Conservation (phyloP, 2,329 filamentous ascomycete genomes). For the Cytospora schulzeri region DNA sequence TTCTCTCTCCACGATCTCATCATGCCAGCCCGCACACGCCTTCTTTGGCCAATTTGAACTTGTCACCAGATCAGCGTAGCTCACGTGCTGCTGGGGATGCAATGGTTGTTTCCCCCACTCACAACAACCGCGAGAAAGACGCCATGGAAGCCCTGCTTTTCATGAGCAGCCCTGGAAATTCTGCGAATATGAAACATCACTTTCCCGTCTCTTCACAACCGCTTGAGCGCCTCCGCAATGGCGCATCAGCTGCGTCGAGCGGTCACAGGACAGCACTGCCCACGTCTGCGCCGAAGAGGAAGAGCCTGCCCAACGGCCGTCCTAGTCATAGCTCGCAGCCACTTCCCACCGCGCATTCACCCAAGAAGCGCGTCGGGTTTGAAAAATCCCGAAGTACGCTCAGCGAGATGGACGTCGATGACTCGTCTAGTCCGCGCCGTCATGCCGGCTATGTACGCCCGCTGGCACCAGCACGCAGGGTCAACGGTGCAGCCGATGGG, state of each 20-base stretch:
- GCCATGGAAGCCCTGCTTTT: slow-evolving; percentile 79
- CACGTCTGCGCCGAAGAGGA: slow-evolving; percentile 49
- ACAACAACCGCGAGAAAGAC: slow-evolving; percentile 74
- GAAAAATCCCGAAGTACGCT: slow-evolving; percentile 47
- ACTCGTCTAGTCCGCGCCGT: slow-evolving; percentile 39
- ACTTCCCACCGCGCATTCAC: slow-evolving; percentile 35
- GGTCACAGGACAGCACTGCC: slow-evolving; percentile 47
- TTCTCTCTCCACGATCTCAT: slow-evolving; percentile 49
- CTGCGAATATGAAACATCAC: slow-evolving; percentile 60
- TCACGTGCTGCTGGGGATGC: slow-evolving; percentile 48
- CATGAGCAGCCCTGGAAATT: slow-evolving; percentile 78
- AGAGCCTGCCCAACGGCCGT: slow-evolving; percentile 53
- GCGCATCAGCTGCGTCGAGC: slow-evolving; percentile 33
- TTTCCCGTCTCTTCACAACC: slow-evolving; percentile 49
- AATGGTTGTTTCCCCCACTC: slow-evolving; percentile 68
- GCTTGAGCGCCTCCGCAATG: slow-evolving; percentile 39
- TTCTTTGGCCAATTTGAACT: slow-evolving; percentile 43
- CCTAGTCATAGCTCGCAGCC: slow-evolving; percentile 35
- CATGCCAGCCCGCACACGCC: slow-evolving; percentile 42
- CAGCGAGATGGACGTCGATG: slow-evolving; percentile 53
- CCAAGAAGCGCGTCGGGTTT: slow-evolving; percentile 50
- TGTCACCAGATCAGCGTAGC: slow-evolving; percentile 39
- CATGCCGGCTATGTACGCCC: slow-evolving; percentile 31
- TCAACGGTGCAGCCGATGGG: slow-evolving; percentile 40
- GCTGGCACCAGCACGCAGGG: slow-evolving; percentile 45